Evolutionary conservation across 805 yeast species (phyloP), one percentile per base, ranked within the genome.

Genomic region (Zygosaccharomyces kombuchaensis): DNA sequence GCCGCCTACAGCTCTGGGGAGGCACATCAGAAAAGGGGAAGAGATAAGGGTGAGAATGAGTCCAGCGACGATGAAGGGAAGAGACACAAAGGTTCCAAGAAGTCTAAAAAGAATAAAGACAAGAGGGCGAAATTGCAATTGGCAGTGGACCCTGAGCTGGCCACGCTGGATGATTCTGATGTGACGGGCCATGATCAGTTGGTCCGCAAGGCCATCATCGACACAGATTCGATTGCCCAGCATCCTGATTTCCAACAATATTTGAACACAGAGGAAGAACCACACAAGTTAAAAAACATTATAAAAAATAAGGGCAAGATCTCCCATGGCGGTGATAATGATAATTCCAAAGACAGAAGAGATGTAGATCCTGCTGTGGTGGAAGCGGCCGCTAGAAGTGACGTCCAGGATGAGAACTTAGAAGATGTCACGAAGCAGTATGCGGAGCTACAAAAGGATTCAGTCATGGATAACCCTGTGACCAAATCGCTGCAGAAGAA

Each of bases 201-300:
- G 45, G 88, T 82, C 9, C 80, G 82, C 48, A 87, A 82, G 38
- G 87, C 86, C 1, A 80, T 84, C 37, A 69, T 81, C 51, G 86
- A 82, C 55, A 86, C 87, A 0, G 72, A 82, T 42, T 79, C 81
- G 34, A 69, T 82, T 46, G 82, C 83, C 2, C 73, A 67, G 46
- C 71, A 69, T 42, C 68, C 67, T 5, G 67, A 62, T 47, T 68
- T 68, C 45, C 69, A 66, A 46, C 67, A 63, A 48, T 60, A 60
- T 43, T 44, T 62, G 35, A 63, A 59, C 36, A 59, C 67, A 2
- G 68, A 60, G 16, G 63, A 53, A 26, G 61, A 59, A 16, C 38
- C 54, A 6, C 52, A 45, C 13, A 48, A 45, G 31, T 36, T 45
- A 19, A 48, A 43, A 31, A 45, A 25, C 17, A 9, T 25, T 14